Percentiles rank a stretch among this genome's conserved stretches.
These are phyloP conservation scores for Erythrobasidium hasegawianum DNA, from an alignment of 1,284 basidiomycete species.

Conservation along the genomic window DNA sequence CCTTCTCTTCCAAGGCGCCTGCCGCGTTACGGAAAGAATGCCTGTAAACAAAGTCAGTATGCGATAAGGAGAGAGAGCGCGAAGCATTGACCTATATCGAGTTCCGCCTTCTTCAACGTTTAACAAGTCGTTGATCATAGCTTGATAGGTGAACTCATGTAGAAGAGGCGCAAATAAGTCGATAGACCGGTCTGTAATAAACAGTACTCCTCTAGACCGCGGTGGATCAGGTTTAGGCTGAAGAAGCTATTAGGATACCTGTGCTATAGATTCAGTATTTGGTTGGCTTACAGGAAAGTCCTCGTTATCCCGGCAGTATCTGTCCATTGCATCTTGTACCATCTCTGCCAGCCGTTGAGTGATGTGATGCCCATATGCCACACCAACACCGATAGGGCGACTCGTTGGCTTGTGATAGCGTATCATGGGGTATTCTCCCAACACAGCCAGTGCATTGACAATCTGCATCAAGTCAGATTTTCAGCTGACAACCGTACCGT, in stretches of 20 bases:
- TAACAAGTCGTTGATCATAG: constrained; percentile 93
- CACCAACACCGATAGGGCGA: constrained; percentile 72
- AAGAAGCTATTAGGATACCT: constrained; percentile 37
- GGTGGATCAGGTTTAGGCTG: constrained; percentile 61
- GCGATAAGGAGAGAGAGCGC: no score
- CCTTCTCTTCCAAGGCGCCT: constrained; percentile 80
- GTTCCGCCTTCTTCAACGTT: constrained; percentile 73
- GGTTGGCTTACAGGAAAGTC: constrained; percentile 68
- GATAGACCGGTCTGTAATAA: constrained; percentile 94
- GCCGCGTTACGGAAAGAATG: constrained; percentile 45
- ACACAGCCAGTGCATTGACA: constrained; percentile 79
- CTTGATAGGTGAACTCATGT: constrained; percentile 98
- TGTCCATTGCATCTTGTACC: constrained; percentile 76
- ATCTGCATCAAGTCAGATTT: constrained; percentile 57
- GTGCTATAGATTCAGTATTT: not conserved
- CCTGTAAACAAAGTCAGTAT: constrained; percentile 1
- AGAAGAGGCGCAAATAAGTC: constrained; percentile 84
- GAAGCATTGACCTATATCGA: constrained; percentile 75
- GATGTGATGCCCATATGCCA: constrained; percentile 61
- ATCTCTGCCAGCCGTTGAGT: constrained; percentile 74
- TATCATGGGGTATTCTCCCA: constrained; percentile 91
- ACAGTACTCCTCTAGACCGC: constrained; percentile 72
- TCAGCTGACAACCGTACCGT: not conserved
- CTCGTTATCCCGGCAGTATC: constrained; percentile 74
- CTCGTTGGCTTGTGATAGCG: constrained; percentile 78